These are phyloP conservation scores for Spirogloea muscicola DNA, from an alignment of 139 green algal species.

Conservation along the genomic window DNA sequence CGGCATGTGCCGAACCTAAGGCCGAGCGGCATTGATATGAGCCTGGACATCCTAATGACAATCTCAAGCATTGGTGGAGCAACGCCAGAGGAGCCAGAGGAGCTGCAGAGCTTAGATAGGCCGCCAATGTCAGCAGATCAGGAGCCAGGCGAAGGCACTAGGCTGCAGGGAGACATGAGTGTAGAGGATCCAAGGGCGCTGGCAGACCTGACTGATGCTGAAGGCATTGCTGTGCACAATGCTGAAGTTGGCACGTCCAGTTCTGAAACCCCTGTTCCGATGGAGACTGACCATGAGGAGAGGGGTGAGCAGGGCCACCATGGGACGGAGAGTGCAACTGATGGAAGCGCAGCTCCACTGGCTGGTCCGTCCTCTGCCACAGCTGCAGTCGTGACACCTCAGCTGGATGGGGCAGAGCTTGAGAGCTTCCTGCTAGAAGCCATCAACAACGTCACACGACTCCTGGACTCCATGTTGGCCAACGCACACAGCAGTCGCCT, in stretches of 20 bases:
- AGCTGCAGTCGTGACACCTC: background rate
- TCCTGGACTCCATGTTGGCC: conserved; percentile 81
- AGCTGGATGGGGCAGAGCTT: conserved; percentile 11
- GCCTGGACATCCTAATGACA: conserved; percentile 65
- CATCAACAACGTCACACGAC: conserved; percentile 65
- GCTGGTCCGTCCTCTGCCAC: background rate
- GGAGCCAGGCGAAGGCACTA: too few species aligned
- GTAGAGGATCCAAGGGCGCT: too few species aligned
- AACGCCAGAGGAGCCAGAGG: background rate
- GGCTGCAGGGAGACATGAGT: too few species aligned
- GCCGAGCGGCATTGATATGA: conserved; percentile 59
- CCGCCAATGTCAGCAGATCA: too few species aligned
- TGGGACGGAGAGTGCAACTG: background rate
- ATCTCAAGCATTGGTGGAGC: conserved; percentile 53
- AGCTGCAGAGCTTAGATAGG: background rate
- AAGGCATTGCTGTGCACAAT: background rate
- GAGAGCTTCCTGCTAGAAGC: conserved; percentile 65
- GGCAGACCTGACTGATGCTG: too few species aligned
- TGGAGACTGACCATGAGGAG: conserved; percentile 35
- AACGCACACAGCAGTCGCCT: conserved; percentile 51
- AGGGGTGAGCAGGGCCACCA: conserved; percentile 2
- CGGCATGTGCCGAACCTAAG: conserved; percentile 73
- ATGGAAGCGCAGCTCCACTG: background rate
- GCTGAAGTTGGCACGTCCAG: background rate
- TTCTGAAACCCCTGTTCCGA: conserved; percentile 12